phyloP scores from a whole-genome alignment of 352 stramenopile genomes.

The Hyaloperonospora brassicae region DNA sequence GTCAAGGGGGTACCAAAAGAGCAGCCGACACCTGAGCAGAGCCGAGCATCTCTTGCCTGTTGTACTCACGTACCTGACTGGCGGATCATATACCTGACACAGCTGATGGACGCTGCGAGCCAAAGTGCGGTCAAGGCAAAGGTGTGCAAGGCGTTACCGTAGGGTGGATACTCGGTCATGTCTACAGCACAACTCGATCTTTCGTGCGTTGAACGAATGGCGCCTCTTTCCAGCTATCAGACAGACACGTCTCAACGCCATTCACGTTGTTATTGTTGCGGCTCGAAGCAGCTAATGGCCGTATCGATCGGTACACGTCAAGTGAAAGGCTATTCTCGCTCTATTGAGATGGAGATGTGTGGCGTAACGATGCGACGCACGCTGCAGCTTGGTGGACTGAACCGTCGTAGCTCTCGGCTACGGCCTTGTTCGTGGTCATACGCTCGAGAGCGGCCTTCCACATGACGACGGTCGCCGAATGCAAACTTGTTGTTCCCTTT shows the following conservation, averaged over 20 bases:
- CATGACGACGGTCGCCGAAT: constrained; percentile 4
- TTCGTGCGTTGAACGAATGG: constrained; percentile 11
- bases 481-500: too few species aligned
- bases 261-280: too few species aligned
- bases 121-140: neutral
- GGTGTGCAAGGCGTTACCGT: constrained; percentile 6
- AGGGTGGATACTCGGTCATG: constrained; percentile 6
- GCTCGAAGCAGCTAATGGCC: neutral
- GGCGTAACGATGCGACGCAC: constrained; percentile 44
- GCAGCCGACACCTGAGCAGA: neutral
- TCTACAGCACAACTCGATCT: constrained; percentile 8
- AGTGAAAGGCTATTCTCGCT: constrained; percentile 82
- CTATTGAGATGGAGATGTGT: constrained; percentile 82
- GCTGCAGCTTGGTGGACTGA: constrained; percentile 67
- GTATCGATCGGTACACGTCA: constrained; percentile 18
- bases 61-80: neutral
- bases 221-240: constrained; percentile 9
- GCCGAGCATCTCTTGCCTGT: constrained; percentile 8
- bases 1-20: too few species aligned
- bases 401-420: constrained; percentile 72
- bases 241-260: too few species aligned
- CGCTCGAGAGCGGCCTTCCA: constrained; percentile 83
- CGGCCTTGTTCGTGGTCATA: constrained; percentile 86
- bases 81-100: neutral
- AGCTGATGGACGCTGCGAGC: neutral